Evolutionary conservation across 2,329 filamentous ascomycete genomes (phyloP).

Genomic region (Alternaria panax): DNA sequence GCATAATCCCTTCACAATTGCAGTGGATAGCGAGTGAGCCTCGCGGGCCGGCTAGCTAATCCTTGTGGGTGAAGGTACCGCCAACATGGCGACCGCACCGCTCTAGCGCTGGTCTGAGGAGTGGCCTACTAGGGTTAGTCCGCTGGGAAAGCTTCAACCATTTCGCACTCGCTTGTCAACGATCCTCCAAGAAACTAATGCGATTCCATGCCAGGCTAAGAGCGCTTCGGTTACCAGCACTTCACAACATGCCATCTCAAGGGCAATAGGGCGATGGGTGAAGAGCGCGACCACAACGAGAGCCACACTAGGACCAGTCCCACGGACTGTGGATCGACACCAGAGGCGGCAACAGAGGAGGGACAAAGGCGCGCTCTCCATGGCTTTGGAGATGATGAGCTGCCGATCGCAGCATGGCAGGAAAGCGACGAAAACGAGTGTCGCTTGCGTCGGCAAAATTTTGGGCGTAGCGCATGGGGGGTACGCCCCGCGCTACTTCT

Average conservation of each 20-base stretch:
- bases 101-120: slow-evolving; percentile 36
- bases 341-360: slow-evolving; percentile 36
- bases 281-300: slow-evolving; percentile 7
- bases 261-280: not conserved
- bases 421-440: slow-evolving; percentile 20
- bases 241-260: slow-evolving; percentile 9
- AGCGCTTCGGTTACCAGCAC: slow-evolving; percentile 23
- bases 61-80: slow-evolving; percentile 40
- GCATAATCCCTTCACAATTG: slow-evolving; percentile 48
- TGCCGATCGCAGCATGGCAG: slow-evolving; percentile 34
- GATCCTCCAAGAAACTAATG: slow-evolving; percentile 24
- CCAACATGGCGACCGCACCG: slow-evolving; percentile 39
- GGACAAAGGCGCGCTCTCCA: slow-evolving; percentile 29
- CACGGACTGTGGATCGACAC: slow-evolving; percentile 36
- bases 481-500: slow-evolving; percentile 20
- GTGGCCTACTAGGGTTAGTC: slow-evolving; percentile 34
- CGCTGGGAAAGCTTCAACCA: slow-evolving; percentile 32
- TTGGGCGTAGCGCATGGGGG: slow-evolving; percentile 12
- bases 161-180: slow-evolving; percentile 19
- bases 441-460: slow-evolving; percentile 23
- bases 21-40: slow-evolving; percentile 46
- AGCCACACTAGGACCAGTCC: slow-evolving; percentile 15
- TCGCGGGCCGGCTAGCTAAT: slow-evolving; percentile 38
- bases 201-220: slow-evolving; percentile 16
- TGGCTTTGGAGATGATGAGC: slow-evolving; percentile 35